These are phyloP conservation scores for Trypanosoma platydactyli DNA, from an alignment of 208 protist genomes.

Conservation along the genomic window DNA sequence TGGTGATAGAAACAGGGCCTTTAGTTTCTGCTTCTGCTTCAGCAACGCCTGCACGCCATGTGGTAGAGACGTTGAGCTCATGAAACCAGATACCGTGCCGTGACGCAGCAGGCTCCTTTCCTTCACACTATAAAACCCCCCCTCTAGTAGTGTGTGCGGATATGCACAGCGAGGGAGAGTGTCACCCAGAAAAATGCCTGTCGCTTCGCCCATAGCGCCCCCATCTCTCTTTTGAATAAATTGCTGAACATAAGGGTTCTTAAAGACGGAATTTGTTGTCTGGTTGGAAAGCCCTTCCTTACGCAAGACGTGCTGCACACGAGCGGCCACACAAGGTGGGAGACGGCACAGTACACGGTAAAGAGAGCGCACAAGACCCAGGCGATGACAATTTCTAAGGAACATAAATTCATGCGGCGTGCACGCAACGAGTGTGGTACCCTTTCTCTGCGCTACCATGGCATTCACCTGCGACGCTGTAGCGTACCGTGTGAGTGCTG, in stretches of 20 bases:
- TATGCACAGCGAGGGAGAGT: conserved; percentile 20
- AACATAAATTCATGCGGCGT: conserved; percentile 48
- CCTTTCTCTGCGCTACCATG: conserved; percentile 52
- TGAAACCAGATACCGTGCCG: conserved; percentile 30
- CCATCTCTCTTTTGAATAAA: conserved; percentile 3
- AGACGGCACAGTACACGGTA: conserved; percentile 73
- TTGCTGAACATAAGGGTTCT: conserved; percentile 46
- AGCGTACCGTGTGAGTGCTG: conserved; percentile 17
- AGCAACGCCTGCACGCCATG: conserved; percentile 22
- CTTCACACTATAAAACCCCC: conserved; percentile 26
- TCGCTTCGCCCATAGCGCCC: background rate
- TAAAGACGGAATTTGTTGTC: conserved; percentile 8
- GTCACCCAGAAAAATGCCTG: background rate
- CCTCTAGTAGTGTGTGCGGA: conserved; percentile 22
- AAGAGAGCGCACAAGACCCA: conserved; percentile 54
- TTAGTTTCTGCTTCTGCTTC: conserved; percentile 19
- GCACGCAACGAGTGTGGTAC: conserved; percentile 47
- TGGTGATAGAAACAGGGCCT: conserved; percentile 30
- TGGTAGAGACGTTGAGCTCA: conserved; percentile 16
- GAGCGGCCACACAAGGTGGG: conserved; percentile 39
- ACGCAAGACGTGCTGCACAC: conserved; percentile 15
- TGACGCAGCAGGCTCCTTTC: conserved; percentile 12
- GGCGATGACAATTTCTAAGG: conserved; percentile 57
- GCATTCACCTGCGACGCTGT: conserved; percentile 44
- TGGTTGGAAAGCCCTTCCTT: background rate